These are phyloP conservation scores for Epichloe sp. DNA, from an alignment of 2,329 filamentous ascomycete species.

Conservation along the genomic window DNA sequence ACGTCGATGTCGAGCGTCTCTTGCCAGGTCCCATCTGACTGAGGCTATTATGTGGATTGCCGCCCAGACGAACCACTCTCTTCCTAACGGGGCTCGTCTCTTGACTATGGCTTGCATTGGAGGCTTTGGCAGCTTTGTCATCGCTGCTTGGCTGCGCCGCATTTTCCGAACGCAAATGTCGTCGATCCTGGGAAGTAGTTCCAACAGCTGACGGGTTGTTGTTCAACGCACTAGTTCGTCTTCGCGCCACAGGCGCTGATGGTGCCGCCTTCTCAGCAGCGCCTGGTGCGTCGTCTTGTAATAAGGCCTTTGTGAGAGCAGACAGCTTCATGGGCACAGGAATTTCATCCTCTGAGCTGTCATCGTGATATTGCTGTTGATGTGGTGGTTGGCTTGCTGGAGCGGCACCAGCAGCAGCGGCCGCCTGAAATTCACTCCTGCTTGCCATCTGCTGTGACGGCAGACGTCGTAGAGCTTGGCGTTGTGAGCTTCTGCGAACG, in stretches of 20 bases:
- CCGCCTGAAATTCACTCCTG: slow-evolving; percentile 32
- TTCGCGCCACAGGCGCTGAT: slow-evolving; percentile 34
- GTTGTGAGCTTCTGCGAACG: slow-evolving; percentile 39
- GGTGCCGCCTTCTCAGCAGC: slow-evolving; percentile 22
- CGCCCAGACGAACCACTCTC: slow-evolving; percentile 44
- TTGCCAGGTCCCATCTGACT: slow-evolving; percentile 27
- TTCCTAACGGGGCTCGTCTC: slow-evolving; percentile 42
- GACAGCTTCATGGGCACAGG: slow-evolving; percentile 88
- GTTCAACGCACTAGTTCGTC: slow-evolving; percentile 34
- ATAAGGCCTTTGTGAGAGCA: slow-evolving; percentile 75
- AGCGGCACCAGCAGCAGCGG: slow-evolving; percentile 13
- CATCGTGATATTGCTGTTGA: slow-evolving; percentile 43
- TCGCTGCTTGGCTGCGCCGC: slow-evolving; percentile 25
- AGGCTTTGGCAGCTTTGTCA: slow-evolving; percentile 1
- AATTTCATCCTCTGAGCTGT: slow-evolving; percentile 91
- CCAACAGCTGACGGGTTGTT: slow-evolving; percentile 25
- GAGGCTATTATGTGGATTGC: slow-evolving; percentile 32
- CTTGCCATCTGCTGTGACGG: slow-evolving; percentile 31
- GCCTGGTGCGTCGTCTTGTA: slow-evolving; percentile 49
- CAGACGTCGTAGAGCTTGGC: slow-evolving; percentile 40
- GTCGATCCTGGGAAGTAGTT: slow-evolving; percentile 26
- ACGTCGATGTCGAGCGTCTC: slow-evolving; percentile 38
- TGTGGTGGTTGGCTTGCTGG: slow-evolving; percentile 22
- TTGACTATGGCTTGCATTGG: slow-evolving; percentile 18
- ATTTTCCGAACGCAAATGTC: slow-evolving; percentile 35